A percentile compares a stretch with the other conserved stretches of the same genome.
phyloP scores from a whole-genome alignment of 805 yeast species.

The Lipomyces lipofer region DNA sequence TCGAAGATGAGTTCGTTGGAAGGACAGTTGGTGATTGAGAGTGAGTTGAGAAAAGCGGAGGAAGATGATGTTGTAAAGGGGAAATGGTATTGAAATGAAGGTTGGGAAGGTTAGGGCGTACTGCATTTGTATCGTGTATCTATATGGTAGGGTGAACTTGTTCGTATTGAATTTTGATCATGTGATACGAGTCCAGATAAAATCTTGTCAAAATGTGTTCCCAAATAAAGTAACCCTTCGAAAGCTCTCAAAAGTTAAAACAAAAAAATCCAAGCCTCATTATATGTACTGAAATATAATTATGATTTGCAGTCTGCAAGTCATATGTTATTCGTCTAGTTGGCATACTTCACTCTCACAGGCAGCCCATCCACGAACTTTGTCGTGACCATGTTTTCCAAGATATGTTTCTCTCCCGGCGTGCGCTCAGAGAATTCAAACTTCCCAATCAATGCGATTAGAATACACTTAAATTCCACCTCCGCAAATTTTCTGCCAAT shows the following conservation, averaged over 20 bases:
- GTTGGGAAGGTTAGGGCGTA: no score
- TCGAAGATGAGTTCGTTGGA: constrained; percentile 13
- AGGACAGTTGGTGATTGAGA: constrained; percentile 15
- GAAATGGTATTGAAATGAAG: not conserved
- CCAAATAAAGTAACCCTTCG: no score
- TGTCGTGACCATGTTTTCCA: constrained; percentile 10
- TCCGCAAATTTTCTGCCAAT: constrained; percentile 26
- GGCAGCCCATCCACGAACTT: constrained; percentile 14
- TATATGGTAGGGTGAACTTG: no score
- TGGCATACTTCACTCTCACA: constrained; percentile 8
- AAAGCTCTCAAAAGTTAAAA: no score
- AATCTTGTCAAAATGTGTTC: no score
- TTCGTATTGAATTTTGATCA: no score
- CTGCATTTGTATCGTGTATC: no score
- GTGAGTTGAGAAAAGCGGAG: not conserved
- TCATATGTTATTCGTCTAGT: no score
- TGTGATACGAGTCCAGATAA: no score
- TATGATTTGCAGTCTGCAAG: no score
- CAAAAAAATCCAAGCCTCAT: no score
- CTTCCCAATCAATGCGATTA: constrained; percentile 19
- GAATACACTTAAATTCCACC: constrained; percentile 18
- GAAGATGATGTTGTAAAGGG: not conserved
- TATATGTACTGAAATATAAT: no score
- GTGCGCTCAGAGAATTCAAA: constrained; percentile 15
- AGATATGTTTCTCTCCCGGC: constrained; percentile 7